Base-by-base conservation (phyloP, 1,139 yeast species). In the Yamadazyma sp. region DNA sequence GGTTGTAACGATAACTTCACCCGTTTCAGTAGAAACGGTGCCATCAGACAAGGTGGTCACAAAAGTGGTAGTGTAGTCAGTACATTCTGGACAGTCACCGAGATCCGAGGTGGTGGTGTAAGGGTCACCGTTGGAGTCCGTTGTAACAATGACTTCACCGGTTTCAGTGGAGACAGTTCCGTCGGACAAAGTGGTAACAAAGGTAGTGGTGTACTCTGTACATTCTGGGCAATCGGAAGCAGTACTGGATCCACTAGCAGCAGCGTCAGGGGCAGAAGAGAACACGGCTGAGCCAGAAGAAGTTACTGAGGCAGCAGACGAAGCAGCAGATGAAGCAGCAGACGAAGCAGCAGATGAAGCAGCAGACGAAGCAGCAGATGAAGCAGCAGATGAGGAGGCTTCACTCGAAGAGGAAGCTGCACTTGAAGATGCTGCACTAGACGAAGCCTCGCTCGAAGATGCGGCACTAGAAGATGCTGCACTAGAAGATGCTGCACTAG, bases 1-100 rank as follows among this genome's bases (percentile, higher is more conserved):
- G 36, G 75, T 67, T 44, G 80, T 75, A 58, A 75, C 61, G 52
- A 81, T 75, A 43, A 70, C 62, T 46, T 70, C 60, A 24, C 39
- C 42, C 15, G 51, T 39, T 30, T 46, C 54, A 43, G 75, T 63
- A 26, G 31, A 5, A 48, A 71, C 49, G 41, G 68, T 24, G 16
- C 55, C 55, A 38, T 45, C 49, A 9, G 46, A 17, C 24, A 39
- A 33, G 16, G 54, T 50, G 16, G 51, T 47, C 25, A 47, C 40
- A 43, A 43, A 44, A 8, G 52, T 47, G 31, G 53, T 49, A 17
- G 53, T 49, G 49, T 45, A 49, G 9, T 43, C 45, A 14, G 53
- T 49, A 36, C 48, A 46, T 27, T 40, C 47, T 20, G 46, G 43
- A 34, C 44, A 42, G 31, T 38, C 47, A 24, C 38, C 44, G 22